Evolutionary conservation across 257 asterid species (phyloP), one percentile per base, ranked within the genome.

Genomic region (Dorcoceras hygrometricum): DNA sequence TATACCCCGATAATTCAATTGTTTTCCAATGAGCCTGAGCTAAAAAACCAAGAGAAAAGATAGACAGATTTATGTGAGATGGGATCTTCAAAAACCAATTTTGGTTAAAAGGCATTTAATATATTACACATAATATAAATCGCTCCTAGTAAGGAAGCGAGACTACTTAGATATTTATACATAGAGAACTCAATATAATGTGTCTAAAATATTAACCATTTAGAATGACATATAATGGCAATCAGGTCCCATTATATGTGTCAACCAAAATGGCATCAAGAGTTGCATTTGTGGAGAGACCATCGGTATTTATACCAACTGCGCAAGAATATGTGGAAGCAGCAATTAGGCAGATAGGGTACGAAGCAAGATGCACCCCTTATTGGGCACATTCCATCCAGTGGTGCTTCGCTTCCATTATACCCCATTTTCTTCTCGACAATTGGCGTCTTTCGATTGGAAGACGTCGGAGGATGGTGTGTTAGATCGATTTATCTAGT

Each of bases 171-270:
- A n/a, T n/a, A n/a, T n/a, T n/a, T n/a, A n/a, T n/a, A n/a, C n/a
- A n/a, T n/a, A n/a, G n/a, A n/a, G n/a, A n/a, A n/a, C n/a, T n/a
- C n/a, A n/a, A n/a, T n/a, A n/a, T 2, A 20, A 4, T 6, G 7
- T 10, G 3, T 2, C 1, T 51, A 16, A 34, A 18, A 20, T 18
- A 20, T 46, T 29, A 29, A 8, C 1, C 34, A 51, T n/a, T n/a
- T n/a, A 66, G 23, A 9, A 11, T 5, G 7, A 4, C n/a, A n/a
- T n/a, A n/a, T n/a, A n/a, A n/a, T 51, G 4, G 0, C 14, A 10
- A 39, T 18, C 62, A 91, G 96, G 95, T 93, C 28, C 98, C 98
- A 26, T 63, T 93, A 8, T 90, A 87, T 57, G 94, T 93, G 29
- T 79, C 78, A 10, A 93, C 97, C 0, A 79, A 69, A 51, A 93